phyloP scores from a whole-genome alignment of 2,329 filamentous ascomycete species.

The Clonostachys byssicola region DNA sequence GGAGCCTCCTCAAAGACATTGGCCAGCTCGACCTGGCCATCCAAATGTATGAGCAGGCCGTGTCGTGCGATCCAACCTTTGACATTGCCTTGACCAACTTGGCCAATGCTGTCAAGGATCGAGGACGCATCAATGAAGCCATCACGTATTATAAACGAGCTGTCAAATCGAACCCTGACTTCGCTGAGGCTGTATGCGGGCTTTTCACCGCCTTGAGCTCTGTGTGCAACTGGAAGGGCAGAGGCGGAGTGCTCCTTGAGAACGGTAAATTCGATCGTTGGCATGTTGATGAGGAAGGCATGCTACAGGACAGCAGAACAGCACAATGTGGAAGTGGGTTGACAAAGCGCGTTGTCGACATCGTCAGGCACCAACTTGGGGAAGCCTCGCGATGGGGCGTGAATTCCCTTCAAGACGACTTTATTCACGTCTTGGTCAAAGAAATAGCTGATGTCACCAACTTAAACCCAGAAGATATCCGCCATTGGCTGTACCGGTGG shows the following conservation, averaged over 20 bases:
- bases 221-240: constrained; percentile 89
- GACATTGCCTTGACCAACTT: constrained; percentile 96
- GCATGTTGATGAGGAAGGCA: constrained; percentile 84
- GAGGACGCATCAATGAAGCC: constrained; percentile 86
- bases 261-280: constrained; percentile 77
- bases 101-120: constrained; percentile 96
- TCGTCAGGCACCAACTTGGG: constrained; percentile 81
- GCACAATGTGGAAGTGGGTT: constrained; percentile 67
- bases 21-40: constrained; percentile 90
- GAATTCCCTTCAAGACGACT: constrained; percentile 57
- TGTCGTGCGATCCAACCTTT: constrained; percentile 87
- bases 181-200: constrained; percentile 95
- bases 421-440: constrained; percentile 44
- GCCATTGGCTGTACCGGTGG: constrained; percentile 52
- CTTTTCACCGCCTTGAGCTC: constrained; percentile 93
- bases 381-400: constrained; percentile 86
- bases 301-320: constrained; percentile 69
- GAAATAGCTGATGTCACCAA: constrained; percentile 37
- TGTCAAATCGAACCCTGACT: constrained; percentile 87
- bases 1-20: constrained; percentile 92
- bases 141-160: constrained; percentile 89
- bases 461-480: constrained; percentile 26
- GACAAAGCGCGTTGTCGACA: constrained; percentile 85
- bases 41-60: constrained; percentile 94
- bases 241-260: constrained; percentile 78